Base-by-base conservation (phyloP, 208 protist species). In the Leishmania mexicana region DNA sequence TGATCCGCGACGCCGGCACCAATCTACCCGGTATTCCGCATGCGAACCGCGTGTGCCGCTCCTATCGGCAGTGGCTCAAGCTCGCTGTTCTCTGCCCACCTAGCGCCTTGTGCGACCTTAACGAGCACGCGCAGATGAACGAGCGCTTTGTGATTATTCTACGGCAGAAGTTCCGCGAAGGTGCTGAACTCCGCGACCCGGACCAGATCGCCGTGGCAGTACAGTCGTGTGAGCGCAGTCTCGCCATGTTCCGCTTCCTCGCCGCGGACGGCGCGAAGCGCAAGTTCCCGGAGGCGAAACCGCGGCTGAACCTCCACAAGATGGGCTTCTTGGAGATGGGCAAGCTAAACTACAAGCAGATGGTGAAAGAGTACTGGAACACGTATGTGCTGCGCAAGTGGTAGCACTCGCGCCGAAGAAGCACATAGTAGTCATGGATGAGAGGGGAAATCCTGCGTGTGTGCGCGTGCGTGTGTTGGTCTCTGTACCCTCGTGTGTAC, bases 351-450 rank as follows among this genome's bases (percentile, higher is more conserved):
- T 96, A 93, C 88, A 94, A 85, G 86, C 92, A 95, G 78, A 95
- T 96, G 90, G 87, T 83, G 78, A 97, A 97, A 87, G 93, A 97
- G 88, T 97, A 96, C 88, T 97, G 91, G 91, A 96, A 96, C 83
- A 95, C 89, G 24, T 97, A 97, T 79, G 83, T 97, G 53, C 89
- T 94, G 91, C 91, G 93, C 31, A 89, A 91, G 71, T 97, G 94
- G 94, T 97, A 87, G 84, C 38, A 47, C 13, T 67, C 7, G 68
- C 65, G 19, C 38, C 45, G 40, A 31, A 54, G 40, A 28, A 47
- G 40, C 47, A 74, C 70, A 74, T 40, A 5, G 57, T 13, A 65
- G 75, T 40, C 49, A 31, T 4, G 47, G 24, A 65, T 19, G 6
- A 47, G 53, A 45, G 24, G 6, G 51, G 40, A 47, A 47, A 35